Evolutionary conservation across 2,329 filamentous ascomycete genomes (phyloP).

Genomic region (Emmonsiellopsis sp.): DNA sequence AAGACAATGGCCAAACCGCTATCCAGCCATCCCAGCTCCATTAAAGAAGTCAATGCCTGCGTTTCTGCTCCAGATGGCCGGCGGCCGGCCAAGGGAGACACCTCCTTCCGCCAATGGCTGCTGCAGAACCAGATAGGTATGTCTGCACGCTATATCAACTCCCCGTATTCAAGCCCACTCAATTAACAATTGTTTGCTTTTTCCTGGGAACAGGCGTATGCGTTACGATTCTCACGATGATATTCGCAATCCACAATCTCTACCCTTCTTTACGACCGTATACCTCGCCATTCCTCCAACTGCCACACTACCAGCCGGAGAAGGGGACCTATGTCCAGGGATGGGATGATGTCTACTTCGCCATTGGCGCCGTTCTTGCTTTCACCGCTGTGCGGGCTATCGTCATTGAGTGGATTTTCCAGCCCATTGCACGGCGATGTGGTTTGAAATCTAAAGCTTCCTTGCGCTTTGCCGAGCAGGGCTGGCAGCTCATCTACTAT

Average conservation of each 20-base stretch:
- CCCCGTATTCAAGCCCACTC: no score
- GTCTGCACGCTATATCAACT: slow-evolving; percentile 19
- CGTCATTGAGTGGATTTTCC: slow-evolving; percentile 78
- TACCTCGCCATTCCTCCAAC: slow-evolving; percentile 79
- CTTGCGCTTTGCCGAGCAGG: slow-evolving; percentile 86
- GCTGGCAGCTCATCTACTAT: slow-evolving; percentile 83
- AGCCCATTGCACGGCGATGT: slow-evolving; percentile 61
- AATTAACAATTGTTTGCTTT: neutral
- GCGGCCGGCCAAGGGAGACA: slow-evolving; percentile 24
- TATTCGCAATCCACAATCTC: slow-evolving; percentile 71
- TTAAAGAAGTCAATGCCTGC: slow-evolving; percentile 32
- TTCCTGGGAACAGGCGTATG: slow-evolving; percentile 55
- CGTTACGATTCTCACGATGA: slow-evolving; percentile 73
- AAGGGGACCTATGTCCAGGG: slow-evolving; percentile 67
- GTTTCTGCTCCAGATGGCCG: slow-evolving; percentile 26
- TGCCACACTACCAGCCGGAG: slow-evolving; percentile 69
- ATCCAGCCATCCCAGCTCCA: slow-evolving; percentile 20
- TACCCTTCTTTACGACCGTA: slow-evolving; percentile 71
- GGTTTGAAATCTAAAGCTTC: slow-evolving; percentile 73
- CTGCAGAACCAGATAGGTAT: slow-evolving; percentile 73
- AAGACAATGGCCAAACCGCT: slow-evolving; percentile 27
- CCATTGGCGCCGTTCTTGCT: slow-evolving; percentile 68
- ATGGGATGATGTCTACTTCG: slow-evolving; percentile 68
- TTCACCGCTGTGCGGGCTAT: slow-evolving; percentile 81
- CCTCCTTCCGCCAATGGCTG: slow-evolving; percentile 50